Conservation (phyloP, 1,139 yeast genomes). For the Geotrichum europaeum region DNA sequence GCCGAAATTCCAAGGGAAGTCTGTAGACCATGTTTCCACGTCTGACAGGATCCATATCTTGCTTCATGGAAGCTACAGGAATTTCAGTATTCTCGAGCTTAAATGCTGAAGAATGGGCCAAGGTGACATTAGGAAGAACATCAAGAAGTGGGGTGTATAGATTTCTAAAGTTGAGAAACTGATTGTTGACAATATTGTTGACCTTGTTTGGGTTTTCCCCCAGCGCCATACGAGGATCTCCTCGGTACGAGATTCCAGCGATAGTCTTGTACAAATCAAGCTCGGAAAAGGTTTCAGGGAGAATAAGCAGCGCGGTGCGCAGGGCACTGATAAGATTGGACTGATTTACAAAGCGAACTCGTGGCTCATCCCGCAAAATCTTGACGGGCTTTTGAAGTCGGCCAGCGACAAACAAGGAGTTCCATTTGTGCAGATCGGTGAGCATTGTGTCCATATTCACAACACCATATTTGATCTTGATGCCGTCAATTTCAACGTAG, state of each 20-base stretch:
- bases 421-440: slow-evolving; percentile 75
- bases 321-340: slow-evolving; percentile 74
- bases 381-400: slow-evolving; percentile 92
- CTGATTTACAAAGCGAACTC: slow-evolving; percentile 61
- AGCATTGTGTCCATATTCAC: slow-evolving; percentile 56
- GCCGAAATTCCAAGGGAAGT: slow-evolving; percentile 50
- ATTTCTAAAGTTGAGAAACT: slow-evolving; percentile 57
- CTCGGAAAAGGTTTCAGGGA: slow-evolving; percentile 53
- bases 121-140: slow-evolving; percentile 37
- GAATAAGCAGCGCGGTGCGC: slow-evolving; percentile 58
- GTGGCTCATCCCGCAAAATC: slow-evolving; percentile 56
- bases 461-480: slow-evolving; percentile 79
- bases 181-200: slow-evolving; percentile 74
- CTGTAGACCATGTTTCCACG: slow-evolving; percentile 38
- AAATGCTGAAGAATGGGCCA: slow-evolving; percentile 22
- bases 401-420: slow-evolving; percentile 82
- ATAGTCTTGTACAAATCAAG: slow-evolving; percentile 66
- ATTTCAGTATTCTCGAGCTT: slow-evolving; percentile 22
- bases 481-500: slow-evolving; percentile 58
- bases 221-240: slow-evolving; percentile 80
- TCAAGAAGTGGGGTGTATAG: slow-evolving; percentile 69
- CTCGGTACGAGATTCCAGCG: slow-evolving; percentile 76
- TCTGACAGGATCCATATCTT: slow-evolving; percentile 35
- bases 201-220: slow-evolving; percentile 92
- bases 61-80: slow-evolving; percentile 30